These are phyloP conservation scores for Penicillium taxi DNA, from an alignment of 495 filamentous ascomycete species.

Conservation along the genomic window DNA sequence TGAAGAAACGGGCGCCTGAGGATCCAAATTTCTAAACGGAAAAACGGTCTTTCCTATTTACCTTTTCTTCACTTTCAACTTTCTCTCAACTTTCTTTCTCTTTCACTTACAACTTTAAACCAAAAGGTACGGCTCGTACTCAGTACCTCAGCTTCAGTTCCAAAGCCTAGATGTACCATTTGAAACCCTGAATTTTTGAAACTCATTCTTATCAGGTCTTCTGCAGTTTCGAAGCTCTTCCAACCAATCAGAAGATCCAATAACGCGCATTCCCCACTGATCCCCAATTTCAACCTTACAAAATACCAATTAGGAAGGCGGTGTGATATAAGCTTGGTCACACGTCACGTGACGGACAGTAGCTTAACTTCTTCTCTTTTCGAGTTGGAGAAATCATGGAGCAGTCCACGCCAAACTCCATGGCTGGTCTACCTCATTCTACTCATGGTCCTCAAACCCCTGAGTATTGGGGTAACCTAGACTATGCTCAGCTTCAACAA, in stretches of 20 bases:
- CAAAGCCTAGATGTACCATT: too few species aligned
- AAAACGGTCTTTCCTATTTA: too few species aligned
- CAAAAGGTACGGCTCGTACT: neutral
- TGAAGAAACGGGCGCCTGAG: too few species aligned
- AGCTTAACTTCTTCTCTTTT: conserved; percentile 5
- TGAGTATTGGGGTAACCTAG: conserved; percentile 36
- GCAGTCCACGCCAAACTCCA: conserved; percentile 28
- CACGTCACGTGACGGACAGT: too few species aligned
- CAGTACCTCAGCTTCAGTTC: neutral
- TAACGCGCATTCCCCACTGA: too few species aligned
- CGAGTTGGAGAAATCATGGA: conserved; percentile 27
- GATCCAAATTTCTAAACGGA: too few species aligned
- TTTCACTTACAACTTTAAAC: neutral
- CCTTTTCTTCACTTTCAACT: neutral
- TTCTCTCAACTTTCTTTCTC: neutral
- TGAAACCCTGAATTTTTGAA: too few species aligned
- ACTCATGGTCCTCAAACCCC: conserved; percentile 19
- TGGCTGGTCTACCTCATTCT: conserved; percentile 27
- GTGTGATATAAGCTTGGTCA: too few species aligned
- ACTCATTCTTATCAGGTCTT: neutral
- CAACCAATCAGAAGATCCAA: too few species aligned
- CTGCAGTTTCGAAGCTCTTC: too few species aligned
- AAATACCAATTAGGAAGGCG: too few species aligned
- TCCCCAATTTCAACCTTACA: too few species aligned
- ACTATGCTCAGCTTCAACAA: conserved; percentile 24